Conservation (phyloP, 805 yeast genomes). For the Danielia reshetovae region DNA sequence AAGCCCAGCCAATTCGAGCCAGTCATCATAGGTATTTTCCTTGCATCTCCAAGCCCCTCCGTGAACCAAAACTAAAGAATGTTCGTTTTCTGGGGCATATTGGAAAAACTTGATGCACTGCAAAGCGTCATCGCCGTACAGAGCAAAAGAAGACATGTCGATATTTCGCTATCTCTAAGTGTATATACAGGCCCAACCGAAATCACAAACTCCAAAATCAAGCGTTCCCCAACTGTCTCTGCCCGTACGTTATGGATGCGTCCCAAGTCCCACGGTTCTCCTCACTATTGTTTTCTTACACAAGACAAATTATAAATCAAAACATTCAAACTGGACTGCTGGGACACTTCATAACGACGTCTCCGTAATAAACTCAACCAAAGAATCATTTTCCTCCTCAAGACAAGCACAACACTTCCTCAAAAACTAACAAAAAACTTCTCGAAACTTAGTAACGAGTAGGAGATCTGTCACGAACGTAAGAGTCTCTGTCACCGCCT, state of each 20-base stretch:
- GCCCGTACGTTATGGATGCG: too few relatives aligned
- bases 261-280: too few relatives aligned
- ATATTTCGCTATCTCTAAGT: too few relatives aligned
- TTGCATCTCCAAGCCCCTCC: slow-evolving; percentile 91
- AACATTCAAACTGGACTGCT: neutral
- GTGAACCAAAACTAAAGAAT: slow-evolving; percentile 58
- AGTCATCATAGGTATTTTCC: slow-evolving; percentile 55
- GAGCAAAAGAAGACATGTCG: too few relatives aligned
- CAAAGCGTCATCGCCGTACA: slow-evolving; percentile 32
- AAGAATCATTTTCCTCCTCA: too few relatives aligned
- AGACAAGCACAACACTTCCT: neutral
- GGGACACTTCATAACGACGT: neutral
- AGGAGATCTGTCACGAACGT: slow-evolving; percentile 62
- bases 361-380: neutral
- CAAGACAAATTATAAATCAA: neutral
- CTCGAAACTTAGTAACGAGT: slow-evolving; percentile 47
- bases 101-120: slow-evolving; percentile 28
- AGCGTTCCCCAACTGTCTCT: too few relatives aligned
- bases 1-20: slow-evolving; percentile 27
- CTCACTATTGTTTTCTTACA: neutral
- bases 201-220: too few relatives aligned
- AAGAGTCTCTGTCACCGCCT: slow-evolving; percentile 43
- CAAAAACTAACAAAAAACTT: neutral
- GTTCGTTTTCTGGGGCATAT: slow-evolving; percentile 8
- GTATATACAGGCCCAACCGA: too few relatives aligned